Evolutionary conservation across 257 asterid species (phyloP).

Genomic region (Agastache rugosa): DNA sequence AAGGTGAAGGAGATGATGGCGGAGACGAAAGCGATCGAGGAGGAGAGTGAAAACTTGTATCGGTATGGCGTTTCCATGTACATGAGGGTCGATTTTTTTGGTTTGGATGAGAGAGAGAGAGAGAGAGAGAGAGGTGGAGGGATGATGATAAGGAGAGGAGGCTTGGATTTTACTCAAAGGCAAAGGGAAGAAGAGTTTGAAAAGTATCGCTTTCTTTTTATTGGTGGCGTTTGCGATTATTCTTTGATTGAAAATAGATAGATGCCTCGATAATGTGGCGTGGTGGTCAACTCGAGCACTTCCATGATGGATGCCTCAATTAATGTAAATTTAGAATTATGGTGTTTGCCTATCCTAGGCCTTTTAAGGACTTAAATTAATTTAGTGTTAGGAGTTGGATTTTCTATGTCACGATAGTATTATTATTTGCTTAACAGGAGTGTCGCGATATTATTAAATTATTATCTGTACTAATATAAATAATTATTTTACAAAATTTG

Average conservation of each 20-base stretch:
- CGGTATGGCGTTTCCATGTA: constrained; percentile 50
- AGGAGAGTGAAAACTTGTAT: constrained; percentile 35
- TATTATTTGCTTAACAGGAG: not conserved
- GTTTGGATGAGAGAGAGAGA: not conserved
- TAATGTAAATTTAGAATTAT: not conserved
- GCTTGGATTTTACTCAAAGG: constrained; percentile 59
- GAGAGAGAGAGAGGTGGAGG: not conserved
- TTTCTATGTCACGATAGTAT: not conserved
- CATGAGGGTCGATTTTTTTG: not conserved
- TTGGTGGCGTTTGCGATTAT: constrained; percentile 21
- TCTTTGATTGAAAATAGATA: constrained; percentile 22
- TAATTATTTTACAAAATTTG: too few relatives aligned
- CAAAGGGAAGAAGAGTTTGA: constrained; percentile 25
- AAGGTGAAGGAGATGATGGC: constrained; percentile 56
- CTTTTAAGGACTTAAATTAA: too few relatives aligned
- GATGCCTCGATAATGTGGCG: not conserved
- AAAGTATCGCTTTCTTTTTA: constrained; percentile 19
- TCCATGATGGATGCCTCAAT: constrained; percentile 3
- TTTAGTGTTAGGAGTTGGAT: not conserved
- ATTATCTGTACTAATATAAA: too few relatives aligned
- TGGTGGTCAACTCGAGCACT: constrained; percentile 5
- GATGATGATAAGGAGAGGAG: constrained; percentile 18
- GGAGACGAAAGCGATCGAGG: constrained; percentile 41
- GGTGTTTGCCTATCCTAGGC: not conserved
- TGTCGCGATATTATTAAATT: too few relatives aligned